These are phyloP conservation scores for Arabidopsis thaliana DNA, from an alignment of 345 rosid genomes.

Conservation along the genomic window TAIR10.1 NC_003076.8:18912501-18913000, in stretches of 20 bases:
- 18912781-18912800: background rate
- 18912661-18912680: slow-evolving; percentile 13
- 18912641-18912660: slow-evolving; percentile 12
- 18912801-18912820: background rate
- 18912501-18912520: slow-evolving; percentile 17
- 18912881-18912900: background rate
- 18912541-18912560: background rate
- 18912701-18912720: background rate
- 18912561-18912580: background rate
- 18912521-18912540: slow-evolving; percentile 26
- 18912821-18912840: background rate
- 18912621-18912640: slow-evolving; percentile 15
- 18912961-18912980: background rate
- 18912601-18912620: background rate
- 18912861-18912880: background rate
- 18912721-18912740: background rate
- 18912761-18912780: background rate
- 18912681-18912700: background rate
- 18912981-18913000: background rate
- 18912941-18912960: background rate
- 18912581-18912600: background rate
- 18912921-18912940: slow-evolving; percentile 12
- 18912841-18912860: background rate
- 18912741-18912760: background rate
- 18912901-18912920: background rate